Percentiles rank a stretch among this genome's conserved stretches.
Evolutionary conservation across 2,329 filamentous ascomycete species (phyloP).

Genomic region (Chaetomiaceae sp.): DNA sequence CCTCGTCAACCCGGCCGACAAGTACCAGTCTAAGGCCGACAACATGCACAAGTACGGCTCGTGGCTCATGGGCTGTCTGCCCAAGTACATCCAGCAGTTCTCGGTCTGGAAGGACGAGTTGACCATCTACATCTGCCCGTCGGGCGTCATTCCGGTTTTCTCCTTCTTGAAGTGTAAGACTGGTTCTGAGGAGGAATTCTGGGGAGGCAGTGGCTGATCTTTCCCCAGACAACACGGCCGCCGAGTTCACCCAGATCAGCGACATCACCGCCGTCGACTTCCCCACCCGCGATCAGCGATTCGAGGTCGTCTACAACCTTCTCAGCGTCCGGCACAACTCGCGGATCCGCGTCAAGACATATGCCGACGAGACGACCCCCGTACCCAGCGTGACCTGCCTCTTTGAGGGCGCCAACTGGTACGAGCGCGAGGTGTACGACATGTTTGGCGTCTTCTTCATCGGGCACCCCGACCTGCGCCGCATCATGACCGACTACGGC

Average conservation of each 20-base stretch:
- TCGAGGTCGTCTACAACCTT: slow-evolving; percentile 97
- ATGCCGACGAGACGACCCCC: slow-evolving; percentile 91
- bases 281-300: slow-evolving; percentile 89
- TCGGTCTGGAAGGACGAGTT: slow-evolving; percentile 99
- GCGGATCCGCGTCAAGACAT: slow-evolving; percentile 96
- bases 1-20: slow-evolving; percentile 87
- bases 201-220: background rate
- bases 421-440: slow-evolving; percentile 96
- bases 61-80: slow-evolving; percentile 93
- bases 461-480: slow-evolving; percentile 88
- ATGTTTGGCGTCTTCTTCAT: slow-evolving; percentile 96
- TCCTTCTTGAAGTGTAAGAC: slow-evolving; percentile 76
- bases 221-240: slow-evolving; percentile 77
- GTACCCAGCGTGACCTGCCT: slow-evolving; percentile 83
- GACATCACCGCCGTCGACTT: slow-evolving; percentile 95
- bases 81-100: slow-evolving; percentile 98
- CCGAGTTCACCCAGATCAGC: slow-evolving; percentile 91
- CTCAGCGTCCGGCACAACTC: slow-evolving; percentile 95
- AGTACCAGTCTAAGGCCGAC: slow-evolving; percentile 82
- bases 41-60: slow-evolving; percentile 90
- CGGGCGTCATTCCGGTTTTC: slow-evolving; percentile 87
- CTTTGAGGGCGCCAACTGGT: slow-evolving; percentile 97
- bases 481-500: slow-evolving; percentile 99
- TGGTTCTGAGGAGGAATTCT: background rate
- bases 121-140: slow-evolving; percentile 84